Evolutionary conservation across 2,329 filamentous ascomycete genomes (phyloP), one percentile per base, ranked within the genome.

Genomic region (Fonsecaea nubica): DNA sequence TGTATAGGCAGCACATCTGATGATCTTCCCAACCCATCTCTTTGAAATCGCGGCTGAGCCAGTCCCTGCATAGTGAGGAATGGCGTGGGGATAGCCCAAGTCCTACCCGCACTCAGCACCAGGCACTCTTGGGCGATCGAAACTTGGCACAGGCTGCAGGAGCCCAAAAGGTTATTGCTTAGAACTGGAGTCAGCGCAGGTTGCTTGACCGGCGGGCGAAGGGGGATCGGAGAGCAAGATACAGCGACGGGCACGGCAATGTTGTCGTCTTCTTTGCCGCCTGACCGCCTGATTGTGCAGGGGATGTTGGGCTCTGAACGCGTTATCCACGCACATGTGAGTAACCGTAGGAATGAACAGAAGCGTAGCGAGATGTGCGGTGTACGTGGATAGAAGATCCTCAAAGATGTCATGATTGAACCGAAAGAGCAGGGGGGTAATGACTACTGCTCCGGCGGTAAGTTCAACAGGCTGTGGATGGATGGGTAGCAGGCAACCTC

Each of bases 281-380:
- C 52, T 61, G 58, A 61, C 58, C 58, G 58, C 58, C 45, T 52
- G 32, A 61, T 32, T 45, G 32, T 61, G 58, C 58, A 61, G 7
- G 32, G 15, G 32, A 35, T 25, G 58, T 53, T 33, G 42, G 32
- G 33, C 25, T 61, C n/a, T 33, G 13, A 38, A 40, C 25, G 18
- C 25, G 21, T 25, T 50, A 25, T 50, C 45, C 45, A 25, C 9
- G 45, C 45, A 25, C 18, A 10, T 25, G 21, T 6, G 18, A n/a
- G 18, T 12, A 50, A 7, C 10, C 8, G 18, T 32, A 13, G 58
- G n/a, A 53, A 38, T 13, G 48, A 21, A 35, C n/a, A 40, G 12
- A 54, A 10, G 32, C 45, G 33, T 54, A 45, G 10, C 18, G 33
- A 42, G 25, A 45, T 42, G 30, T 35, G 45, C 57, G 57, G 57